Conservation (phyloP, 2,329 filamentous ascomycete genomes). For the Cytospora piceae region DNA sequence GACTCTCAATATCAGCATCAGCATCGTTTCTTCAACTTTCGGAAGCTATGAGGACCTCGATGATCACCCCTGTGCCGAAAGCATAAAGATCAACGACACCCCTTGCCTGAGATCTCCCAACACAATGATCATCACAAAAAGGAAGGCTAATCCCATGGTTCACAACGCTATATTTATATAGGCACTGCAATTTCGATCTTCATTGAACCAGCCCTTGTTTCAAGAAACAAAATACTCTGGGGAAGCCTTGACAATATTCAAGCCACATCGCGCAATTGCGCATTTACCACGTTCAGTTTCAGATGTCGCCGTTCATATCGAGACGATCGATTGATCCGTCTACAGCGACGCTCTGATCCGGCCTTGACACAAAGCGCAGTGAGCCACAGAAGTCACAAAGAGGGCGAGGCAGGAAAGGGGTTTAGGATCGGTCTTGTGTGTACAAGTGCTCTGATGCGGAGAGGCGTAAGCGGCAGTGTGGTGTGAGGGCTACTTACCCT, state of each 20-base stretch:
- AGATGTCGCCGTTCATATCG: background rate
- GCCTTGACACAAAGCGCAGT: slow-evolving; percentile 23
- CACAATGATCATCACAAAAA: background rate
- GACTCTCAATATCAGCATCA: background rate
- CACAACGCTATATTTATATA: background rate
- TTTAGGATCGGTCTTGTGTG: background rate
- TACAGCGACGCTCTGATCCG: slow-evolving; percentile 22
- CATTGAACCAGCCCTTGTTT: background rate
- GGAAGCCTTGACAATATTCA: background rate
- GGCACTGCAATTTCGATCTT: background rate
- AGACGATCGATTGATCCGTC: background rate
- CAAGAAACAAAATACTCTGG: background rate
- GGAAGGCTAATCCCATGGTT: background rate
- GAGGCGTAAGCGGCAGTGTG: background rate
- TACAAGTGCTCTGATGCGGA: slow-evolving; percentile 2
- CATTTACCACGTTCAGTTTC: background rate
- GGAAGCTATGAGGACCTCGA: slow-evolving; percentile 15
- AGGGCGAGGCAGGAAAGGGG: background rate
- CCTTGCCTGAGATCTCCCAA: background rate
- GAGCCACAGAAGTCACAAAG: slow-evolving; percentile 21
- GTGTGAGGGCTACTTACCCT: slow-evolving; percentile 34
- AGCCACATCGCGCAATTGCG: background rate
- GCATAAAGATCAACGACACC: slow-evolving; percentile 1
- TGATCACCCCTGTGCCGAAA: background rate
- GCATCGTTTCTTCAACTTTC: background rate